Base-by-base conservation (phyloP, 2,329 filamentous ascomycete species). In the Fulvia fulva region DNA sequence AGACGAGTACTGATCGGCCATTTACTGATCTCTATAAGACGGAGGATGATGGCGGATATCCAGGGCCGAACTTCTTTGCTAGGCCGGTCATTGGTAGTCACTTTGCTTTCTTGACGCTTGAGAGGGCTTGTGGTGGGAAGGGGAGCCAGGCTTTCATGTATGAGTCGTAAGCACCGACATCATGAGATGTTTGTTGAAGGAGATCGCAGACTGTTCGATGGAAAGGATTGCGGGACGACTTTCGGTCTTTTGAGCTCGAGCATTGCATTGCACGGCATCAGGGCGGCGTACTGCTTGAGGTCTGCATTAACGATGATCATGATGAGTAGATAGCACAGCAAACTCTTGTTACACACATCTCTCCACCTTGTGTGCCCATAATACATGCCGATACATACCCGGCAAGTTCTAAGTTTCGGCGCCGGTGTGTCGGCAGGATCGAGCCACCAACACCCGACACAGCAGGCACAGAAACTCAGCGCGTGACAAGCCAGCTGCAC, bases 11-110 rank as follows among this genome's bases (percentile, higher is more conserved):
- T 75, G 87, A 93, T 73, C 80, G 85, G 11, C 88, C 91, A 0
- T 83, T 95, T 55, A 91, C 89, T 1, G 91, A 96, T 73, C 76
- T 95, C 56, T 92, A 95, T 71, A 83, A 89, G 47, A 95, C 90
- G 0, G 89, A 94, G 70, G 88, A 86, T 5, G 76, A 83, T 34
- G 90, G 90, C 1, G 87, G 83, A 5, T 95, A 88, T 68, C 89
- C 90, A 0, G 87, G 85, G 0, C 82, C 87, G 14, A 80, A 82
- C 55, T 95, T 96, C 78, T 90, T 89, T 75, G 90, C 90, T 1
- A 78, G 91, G 44, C 91, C 91, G 0, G 91, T 95, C 4, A 86
- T 93, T 16, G 91, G 91, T 14, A 90, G 88, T 0, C 90, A 94
- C 76, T 96, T 94, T 78, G 87, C 90, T 1, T 90, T 91, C 70